Base-by-base conservation (phyloP, 148 eudicot species). In the Diospyros kaki region DNA sequence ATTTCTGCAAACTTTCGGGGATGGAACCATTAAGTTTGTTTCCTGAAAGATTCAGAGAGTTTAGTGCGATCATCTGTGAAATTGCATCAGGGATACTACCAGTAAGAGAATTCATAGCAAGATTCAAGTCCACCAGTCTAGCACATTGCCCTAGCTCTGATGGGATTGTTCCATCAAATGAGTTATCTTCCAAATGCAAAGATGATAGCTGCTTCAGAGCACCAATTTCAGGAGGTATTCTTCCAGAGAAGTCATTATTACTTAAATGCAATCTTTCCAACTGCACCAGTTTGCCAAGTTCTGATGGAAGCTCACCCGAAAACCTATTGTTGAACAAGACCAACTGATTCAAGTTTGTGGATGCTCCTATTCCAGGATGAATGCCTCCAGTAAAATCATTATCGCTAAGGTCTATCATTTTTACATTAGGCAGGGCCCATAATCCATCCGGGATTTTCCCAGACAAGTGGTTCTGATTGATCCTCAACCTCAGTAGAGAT, bases 21-120 rank as follows among this genome's bases (percentile, higher is more conserved):
- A 95, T 81, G 1, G 81, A 59, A 61, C 99, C 99, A 0, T 74
- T 64, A 17, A 95, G 90, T 72, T 45, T 64, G 70, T 95, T 95
- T 40, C 83, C 76, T 4, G 99, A 95, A 77, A 95, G 89, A 79
- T 95, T 95, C 60, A 95, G 83, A 45, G 99, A 88, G 77, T 95
- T 95, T 82, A 95, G 78, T 28, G 89, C 85, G 74, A 68, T 53
- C 80, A 91, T 88, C 38, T 68, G 74, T 9, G 90, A 75, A 51
- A 95, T 79, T 13, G 84, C 72, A 59, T 63, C 64, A 1, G 99
- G 99, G 64, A 95, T 91, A 2, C n/a, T 60, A 64, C 93, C 97
- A 61, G 69, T 76, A 8, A 95, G 75, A 28, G 69, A 81, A 78
- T 95, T 95, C 18, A 74, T 76, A 9, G 94, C 94, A 10, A 95